These are phyloP conservation scores for Mitragyna speciosa DNA, from an alignment of 257 asterid species.

Conservation along the genomic window DNA sequence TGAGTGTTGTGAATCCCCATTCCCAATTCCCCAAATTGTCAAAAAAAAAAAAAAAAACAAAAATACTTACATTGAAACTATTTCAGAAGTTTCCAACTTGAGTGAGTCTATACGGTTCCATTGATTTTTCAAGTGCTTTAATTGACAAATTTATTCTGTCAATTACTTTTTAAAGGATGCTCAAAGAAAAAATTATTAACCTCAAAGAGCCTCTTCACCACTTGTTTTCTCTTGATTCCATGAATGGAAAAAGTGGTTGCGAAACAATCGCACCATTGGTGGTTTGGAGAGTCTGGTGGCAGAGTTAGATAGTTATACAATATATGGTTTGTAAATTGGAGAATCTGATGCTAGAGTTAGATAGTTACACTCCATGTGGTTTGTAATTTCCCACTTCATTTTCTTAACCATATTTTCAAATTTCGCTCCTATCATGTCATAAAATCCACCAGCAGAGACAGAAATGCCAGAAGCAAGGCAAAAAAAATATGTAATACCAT, in stretches of 20 bases:
- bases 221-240: background rate
- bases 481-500: background rate
- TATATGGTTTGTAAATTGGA: too few relatives aligned
- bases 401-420: too few relatives aligned
- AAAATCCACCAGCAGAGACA: background rate
- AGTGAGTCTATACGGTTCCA: background rate
- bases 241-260: background rate
- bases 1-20: too few relatives aligned
- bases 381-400: too few relatives aligned
- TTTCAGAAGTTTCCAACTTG: background rate
- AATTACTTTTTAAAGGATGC: background rate
- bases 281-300: too few relatives aligned
- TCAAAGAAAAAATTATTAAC: background rate
- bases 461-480: background rate
- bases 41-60: too few relatives aligned
- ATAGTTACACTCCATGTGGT: too few relatives aligned
- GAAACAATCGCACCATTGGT: background rate
- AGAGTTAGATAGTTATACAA: background rate
- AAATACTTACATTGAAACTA: too few relatives aligned
- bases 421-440: too few relatives aligned
- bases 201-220: background rate
- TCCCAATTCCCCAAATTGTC: too few relatives aligned
- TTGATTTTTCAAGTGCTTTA: background rate
- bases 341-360: too few relatives aligned
- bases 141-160: background rate